These are phyloP conservation scores for Monilinia fructigena DNA, from an alignment of 2,329 filamentous ascomycete species.

Conservation along the genomic window DNA sequence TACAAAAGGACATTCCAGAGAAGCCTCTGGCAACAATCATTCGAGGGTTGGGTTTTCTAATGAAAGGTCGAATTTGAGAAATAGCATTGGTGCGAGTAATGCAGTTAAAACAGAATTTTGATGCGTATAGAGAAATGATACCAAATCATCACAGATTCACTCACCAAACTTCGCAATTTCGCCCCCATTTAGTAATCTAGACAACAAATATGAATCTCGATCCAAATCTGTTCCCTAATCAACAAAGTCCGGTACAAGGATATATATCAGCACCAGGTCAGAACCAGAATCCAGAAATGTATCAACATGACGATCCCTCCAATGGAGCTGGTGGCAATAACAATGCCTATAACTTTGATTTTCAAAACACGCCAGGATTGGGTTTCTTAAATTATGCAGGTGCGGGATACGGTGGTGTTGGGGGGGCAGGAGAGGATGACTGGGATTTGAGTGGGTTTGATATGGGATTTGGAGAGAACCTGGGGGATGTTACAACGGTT, in stretches of 20 bases:
- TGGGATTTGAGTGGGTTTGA: constrained; percentile 22
- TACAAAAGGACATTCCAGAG: constrained; percentile 8
- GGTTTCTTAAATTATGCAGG: constrained; percentile 33
- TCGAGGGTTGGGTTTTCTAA: background rate
- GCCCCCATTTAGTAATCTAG: constrained; percentile 26
- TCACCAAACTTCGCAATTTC: constrained; percentile 28
- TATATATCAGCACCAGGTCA: background rate
- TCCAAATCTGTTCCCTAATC: constrained; percentile 25
- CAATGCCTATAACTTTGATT: constrained; percentile 20
- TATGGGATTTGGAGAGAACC: constrained; percentile 30
- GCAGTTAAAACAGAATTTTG: constrained; percentile 30
- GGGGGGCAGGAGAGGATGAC: constrained; percentile 25
- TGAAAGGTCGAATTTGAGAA: constrained; percentile 10
- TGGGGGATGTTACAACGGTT: constrained; percentile 31
- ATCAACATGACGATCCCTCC: constrained; percentile 22
- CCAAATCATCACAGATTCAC: constrained; percentile 4
- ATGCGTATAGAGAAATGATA: constrained; percentile 5
- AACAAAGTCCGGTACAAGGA: constrained; percentile 2
- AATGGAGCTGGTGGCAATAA: background rate
- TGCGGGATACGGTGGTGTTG: constrained; percentile 26
- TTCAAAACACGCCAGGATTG: constrained; percentile 34
- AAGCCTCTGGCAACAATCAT: background rate
- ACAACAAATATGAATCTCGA: constrained; percentile 11
- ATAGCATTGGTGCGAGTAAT: constrained; percentile 5
- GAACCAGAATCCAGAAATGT: constrained; percentile 28